phyloP scores from a whole-genome alignment of 352 stramenopile genomes.

The Thalassiosira mediterranea region DNA sequence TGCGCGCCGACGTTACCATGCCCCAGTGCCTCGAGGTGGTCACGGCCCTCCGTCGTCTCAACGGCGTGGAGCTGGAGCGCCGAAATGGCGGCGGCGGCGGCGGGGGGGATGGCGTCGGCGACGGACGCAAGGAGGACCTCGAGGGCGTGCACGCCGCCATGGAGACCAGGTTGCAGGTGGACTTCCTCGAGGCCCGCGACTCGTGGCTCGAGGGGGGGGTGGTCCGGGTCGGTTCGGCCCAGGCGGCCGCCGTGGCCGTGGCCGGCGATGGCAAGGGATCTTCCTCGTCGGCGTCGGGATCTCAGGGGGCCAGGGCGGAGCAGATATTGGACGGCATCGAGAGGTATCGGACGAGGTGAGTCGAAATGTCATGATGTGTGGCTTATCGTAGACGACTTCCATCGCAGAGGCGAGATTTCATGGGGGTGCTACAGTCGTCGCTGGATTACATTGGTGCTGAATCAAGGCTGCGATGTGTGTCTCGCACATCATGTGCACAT shows the following conservation, averaged over 20 bases:
- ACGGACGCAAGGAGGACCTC: slow-evolving; percentile 46
- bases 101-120: slow-evolving; percentile 1
- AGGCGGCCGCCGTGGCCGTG: slow-evolving; percentile 32
- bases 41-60: slow-evolving; percentile 83
- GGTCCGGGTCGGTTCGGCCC: slow-evolving; percentile 39
- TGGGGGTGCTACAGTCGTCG: too few relatives aligned
- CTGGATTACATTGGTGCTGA: too few relatives aligned
- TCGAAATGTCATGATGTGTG: too few relatives aligned
- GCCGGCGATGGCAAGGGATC: background rate
- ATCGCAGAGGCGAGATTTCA: too few relatives aligned
- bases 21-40: slow-evolving; percentile 85
- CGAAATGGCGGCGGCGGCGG: slow-evolving; percentile 40
- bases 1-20: slow-evolving; percentile 81
- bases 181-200: slow-evolving; percentile 85
- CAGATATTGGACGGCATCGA: slow-evolving; percentile 84
- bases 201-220: slow-evolving; percentile 74
- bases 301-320: slow-evolving; percentile 56
- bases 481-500: too few relatives aligned
- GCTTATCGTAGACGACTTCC: too few relatives aligned
- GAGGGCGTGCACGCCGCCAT: slow-evolving; percentile 75
- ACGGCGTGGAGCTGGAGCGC: slow-evolving; percentile 85
- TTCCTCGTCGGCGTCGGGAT: background rate
- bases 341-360: slow-evolving; percentile 72
- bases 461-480: too few relatives aligned
- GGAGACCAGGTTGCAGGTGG: slow-evolving; percentile 82